These are phyloP conservation scores for Talaromyces sp. DNA, from an alignment of 2,329 filamentous ascomycete genomes.

Conservation along the genomic window DNA sequence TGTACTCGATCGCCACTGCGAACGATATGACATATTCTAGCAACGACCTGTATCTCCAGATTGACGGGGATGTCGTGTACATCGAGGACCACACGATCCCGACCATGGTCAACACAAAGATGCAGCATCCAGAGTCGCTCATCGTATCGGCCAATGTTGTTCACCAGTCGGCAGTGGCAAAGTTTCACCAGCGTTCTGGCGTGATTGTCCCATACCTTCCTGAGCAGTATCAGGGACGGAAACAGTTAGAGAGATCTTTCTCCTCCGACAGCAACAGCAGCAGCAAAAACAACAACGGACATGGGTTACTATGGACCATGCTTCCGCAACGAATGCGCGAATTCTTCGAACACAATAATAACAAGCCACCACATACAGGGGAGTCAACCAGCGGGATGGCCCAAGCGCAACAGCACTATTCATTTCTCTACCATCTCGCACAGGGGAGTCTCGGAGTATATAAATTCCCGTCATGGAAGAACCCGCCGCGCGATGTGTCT, in stretches of 20 bases:
- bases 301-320: conserved; percentile 26
- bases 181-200: conserved; percentile 52
- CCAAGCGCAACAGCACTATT: conserved; percentile 41
- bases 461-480: conserved; percentile 44
- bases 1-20: conserved; percentile 19
- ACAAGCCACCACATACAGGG: conserved; percentile 25
- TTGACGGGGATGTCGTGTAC: conserved; percentile 41
- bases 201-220: conserved; percentile 46
- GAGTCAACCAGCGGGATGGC: conserved; percentile 43
- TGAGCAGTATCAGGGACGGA: conserved; percentile 10
- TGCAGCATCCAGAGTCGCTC: conserved; percentile 47
- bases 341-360: background rate
- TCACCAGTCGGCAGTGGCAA: conserved; percentile 51
- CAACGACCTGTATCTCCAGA: conserved; percentile 36
- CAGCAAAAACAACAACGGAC: background rate
- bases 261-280: background rate
- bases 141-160: conserved; percentile 54
- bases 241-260: background rate
- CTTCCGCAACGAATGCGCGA: conserved; percentile 30
- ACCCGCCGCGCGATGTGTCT: conserved; percentile 47
- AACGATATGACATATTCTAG: conserved; percentile 16
- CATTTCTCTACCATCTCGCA: conserved; percentile 48
- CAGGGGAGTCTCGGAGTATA: conserved; percentile 42
- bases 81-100: conserved; percentile 46
- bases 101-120: conserved; percentile 49